Evolutionary conservation across 2,329 filamentous ascomycete genomes (phyloP).

Genomic region (Emericellopsis atlantica): DNA sequence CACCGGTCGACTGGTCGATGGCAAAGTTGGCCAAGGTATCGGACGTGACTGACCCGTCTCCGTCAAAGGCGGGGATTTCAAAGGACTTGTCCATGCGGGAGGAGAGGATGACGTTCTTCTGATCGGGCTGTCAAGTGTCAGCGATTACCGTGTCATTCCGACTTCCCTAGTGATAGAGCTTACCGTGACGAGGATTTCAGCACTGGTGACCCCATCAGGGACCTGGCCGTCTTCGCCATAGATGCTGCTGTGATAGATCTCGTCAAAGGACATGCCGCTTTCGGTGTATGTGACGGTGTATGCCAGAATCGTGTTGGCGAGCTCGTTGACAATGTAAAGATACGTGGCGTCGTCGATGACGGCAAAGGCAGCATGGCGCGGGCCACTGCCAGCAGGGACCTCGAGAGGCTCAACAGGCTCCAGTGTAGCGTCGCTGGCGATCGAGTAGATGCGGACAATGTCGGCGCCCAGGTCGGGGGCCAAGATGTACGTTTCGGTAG

Average conservation of each 20-base stretch:
- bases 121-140: slow-evolving; percentile 34
- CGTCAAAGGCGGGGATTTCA: slow-evolving; percentile 29
- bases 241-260: slow-evolving; percentile 32
- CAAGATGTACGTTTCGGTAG: slow-evolving; percentile 48
- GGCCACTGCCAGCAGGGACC: slow-evolving; percentile 42
- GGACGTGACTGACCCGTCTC: slow-evolving; percentile 32
- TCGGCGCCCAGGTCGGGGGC: slow-evolving; percentile 57
- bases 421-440: slow-evolving; percentile 28
- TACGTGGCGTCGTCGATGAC: slow-evolving; percentile 30
- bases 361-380: slow-evolving; percentile 51
- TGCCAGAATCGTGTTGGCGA: slow-evolving; percentile 41
- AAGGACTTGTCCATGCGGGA: slow-evolving; percentile 52
- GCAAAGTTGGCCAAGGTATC: slow-evolving; percentile 54
- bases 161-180: slow-evolving; percentile 14
- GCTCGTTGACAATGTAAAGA: slow-evolving; percentile 50
- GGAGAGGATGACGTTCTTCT: slow-evolving; percentile 52
- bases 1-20: slow-evolving; percentile 40
- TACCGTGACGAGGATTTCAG: slow-evolving; percentile 47
- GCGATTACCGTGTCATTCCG: background rate
- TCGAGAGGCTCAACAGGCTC: slow-evolving; percentile 23
- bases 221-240: slow-evolving; percentile 29
- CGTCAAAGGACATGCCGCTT: slow-evolving; percentile 27
- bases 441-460: slow-evolving; percentile 40
- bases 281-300: slow-evolving; percentile 41
- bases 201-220: slow-evolving; percentile 29